Percentiles rank a stretch among this genome's conserved stretches.
Conservation (phyloP, 2,329 filamentous ascomycete species). For the Akanthomyces muscarius region DNA sequence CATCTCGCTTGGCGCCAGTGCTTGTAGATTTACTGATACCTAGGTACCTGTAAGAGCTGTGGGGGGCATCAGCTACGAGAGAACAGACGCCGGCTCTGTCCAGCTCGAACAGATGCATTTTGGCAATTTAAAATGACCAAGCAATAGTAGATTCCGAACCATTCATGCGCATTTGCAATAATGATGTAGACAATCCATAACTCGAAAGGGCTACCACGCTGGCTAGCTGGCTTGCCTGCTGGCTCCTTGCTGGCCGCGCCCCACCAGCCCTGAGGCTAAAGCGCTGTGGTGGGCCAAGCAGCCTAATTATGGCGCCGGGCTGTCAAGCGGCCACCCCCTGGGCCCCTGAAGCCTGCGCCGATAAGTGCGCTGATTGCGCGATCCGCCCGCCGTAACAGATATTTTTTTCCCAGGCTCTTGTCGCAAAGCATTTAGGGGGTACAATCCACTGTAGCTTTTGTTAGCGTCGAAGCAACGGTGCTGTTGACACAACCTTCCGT, state of each 20-base stretch:
- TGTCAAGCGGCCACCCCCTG: constrained; percentile 3
- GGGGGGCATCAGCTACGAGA: too few relatives aligned
- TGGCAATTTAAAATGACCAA: too few relatives aligned
- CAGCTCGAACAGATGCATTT: too few relatives aligned
- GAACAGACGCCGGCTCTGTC: too few relatives aligned
- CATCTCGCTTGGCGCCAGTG: constrained; percentile 2
- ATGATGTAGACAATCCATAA: too few relatives aligned
- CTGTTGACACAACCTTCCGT: neutral
- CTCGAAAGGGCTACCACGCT: too few relatives aligned
- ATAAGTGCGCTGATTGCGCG: constrained; percentile 15
- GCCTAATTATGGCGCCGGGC: neutral
- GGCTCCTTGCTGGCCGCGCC: neutral
- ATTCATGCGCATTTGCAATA: too few relatives aligned
- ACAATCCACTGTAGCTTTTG: neutral
- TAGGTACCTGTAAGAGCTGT: neutral
- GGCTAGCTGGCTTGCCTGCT: neutral
- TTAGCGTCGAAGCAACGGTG: neutral
- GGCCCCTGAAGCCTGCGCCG: neutral
- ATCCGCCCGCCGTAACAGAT: constrained; percentile 14
- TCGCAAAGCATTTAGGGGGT: neutral
- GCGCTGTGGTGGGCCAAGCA: neutral
- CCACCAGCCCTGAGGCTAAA: constrained; percentile 10
- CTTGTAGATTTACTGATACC: too few relatives aligned
- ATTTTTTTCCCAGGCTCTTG: neutral
- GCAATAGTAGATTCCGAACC: too few relatives aligned